These are phyloP conservation scores for Cytidiella melzeri DNA, from an alignment of 768 basidiomycete species.

Conservation along the genomic window DNA sequence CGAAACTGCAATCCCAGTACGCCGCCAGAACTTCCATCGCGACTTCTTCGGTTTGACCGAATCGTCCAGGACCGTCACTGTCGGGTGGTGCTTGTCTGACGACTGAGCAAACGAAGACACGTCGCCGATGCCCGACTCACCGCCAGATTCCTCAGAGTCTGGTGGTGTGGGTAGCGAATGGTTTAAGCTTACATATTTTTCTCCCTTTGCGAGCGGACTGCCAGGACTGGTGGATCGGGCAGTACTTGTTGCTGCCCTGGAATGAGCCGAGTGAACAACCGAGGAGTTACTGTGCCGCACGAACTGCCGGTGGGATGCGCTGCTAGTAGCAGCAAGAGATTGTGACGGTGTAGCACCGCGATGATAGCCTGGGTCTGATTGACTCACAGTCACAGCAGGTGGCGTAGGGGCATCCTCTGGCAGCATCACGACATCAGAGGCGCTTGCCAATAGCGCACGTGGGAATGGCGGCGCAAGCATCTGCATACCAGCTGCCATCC, in stretches of 20 bases:
- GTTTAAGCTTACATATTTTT: not conserved
- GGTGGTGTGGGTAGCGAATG: slow-evolving; percentile 27
- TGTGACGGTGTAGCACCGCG: not conserved
- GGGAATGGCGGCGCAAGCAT: slow-evolving; percentile 6
- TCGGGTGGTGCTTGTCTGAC: not conserved
- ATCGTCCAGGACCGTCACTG: not conserved
- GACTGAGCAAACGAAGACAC: not conserved
- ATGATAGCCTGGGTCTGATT: slow-evolving; percentile 5
- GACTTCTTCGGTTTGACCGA: not conserved
- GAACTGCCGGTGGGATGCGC: no score
- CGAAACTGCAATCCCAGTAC: no score
- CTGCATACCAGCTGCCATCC: not conserved
- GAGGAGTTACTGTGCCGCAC: no score
- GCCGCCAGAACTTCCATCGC: slow-evolving; percentile 15
- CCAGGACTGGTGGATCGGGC: not conserved
- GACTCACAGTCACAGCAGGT: slow-evolving; percentile 8
- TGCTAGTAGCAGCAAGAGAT: not conserved
- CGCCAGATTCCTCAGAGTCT: slow-evolving; percentile 24
- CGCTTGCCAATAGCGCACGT: slow-evolving; percentile 28
- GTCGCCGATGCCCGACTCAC: slow-evolving; percentile 1
- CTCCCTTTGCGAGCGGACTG: slow-evolving; percentile 8
- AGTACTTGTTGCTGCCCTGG: not conserved
- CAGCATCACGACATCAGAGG: slow-evolving; percentile 28
- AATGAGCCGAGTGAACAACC: not conserved
- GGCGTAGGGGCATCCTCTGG: slow-evolving; percentile 9